These are phyloP conservation scores for Loxodes magnus DNA, from an alignment of 73 alveolate genomes.

Conservation along the genomic window DNA sequence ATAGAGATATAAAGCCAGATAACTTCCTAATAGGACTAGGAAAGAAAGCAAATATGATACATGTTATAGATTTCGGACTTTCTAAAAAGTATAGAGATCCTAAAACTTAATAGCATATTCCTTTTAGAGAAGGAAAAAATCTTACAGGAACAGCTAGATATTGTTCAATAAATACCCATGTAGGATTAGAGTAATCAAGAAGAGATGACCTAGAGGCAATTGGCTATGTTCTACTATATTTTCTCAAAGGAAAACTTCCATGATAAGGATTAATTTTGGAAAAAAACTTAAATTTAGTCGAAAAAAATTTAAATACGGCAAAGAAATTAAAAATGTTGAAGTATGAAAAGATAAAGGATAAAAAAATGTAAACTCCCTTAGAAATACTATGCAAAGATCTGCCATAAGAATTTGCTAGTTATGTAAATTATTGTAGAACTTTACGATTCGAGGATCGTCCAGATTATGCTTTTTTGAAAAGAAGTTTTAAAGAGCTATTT, in stretches of 20 bases:
- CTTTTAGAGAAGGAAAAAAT: constrained; percentile 24
- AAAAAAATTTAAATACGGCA: too few species aligned
- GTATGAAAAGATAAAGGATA: constrained; percentile 58
- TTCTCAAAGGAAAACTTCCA: constrained; percentile 77
- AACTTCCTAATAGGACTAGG: constrained; percentile 90
- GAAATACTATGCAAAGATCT: constrained; percentile 68
- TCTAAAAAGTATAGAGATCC: constrained; percentile 36
- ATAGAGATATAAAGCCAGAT: constrained; percentile 95
- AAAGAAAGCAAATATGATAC: constrained; percentile 42
- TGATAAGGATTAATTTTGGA: constrained; percentile 60
- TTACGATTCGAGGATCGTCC: constrained; percentile 20
- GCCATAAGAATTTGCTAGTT: constrained; percentile 39
- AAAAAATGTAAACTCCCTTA: constrained; percentile 55
- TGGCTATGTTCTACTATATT: constrained; percentile 70
- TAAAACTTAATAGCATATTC: constrained; percentile 28
- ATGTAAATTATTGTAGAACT: constrained; percentile 17
- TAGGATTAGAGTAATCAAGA: constrained; percentile 72
- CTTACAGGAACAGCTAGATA: constrained; percentile 44
- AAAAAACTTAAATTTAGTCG: not conserved
- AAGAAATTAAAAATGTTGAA: not conserved
- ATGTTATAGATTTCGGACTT: constrained; percentile 55
- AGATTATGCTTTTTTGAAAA: constrained; percentile 17
- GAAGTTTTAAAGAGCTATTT: not conserved
- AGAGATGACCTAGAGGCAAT: constrained; percentile 83
- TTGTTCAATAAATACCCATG: constrained; percentile 27